Base-by-base conservation (phyloP, 202 grass and related monocot genomes). In the Carex sylvatica region DNA sequence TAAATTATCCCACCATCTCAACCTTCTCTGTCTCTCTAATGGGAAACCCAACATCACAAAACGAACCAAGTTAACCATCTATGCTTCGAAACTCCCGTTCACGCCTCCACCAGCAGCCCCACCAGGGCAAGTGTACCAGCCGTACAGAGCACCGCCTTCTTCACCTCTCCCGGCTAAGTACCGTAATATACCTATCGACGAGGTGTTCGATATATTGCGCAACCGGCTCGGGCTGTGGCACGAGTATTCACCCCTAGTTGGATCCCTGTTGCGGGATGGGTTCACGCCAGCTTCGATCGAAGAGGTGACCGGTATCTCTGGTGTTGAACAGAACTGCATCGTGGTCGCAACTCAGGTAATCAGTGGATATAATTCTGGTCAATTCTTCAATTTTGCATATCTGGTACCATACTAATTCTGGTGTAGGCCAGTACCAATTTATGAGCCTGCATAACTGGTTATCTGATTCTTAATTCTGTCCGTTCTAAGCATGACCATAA, bases 281-380 rank as follows among this genome's bases (percentile, higher is more conserved):
- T 95, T 98, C 89, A 90, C 86, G 0, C 91, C 95, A 6, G 40
- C 92, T 40, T 95, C 95, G 64, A 92, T 98, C 73, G 89, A 98
- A 87, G 95, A 98, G 56, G 76, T 74, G 44, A 95, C 89, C 0
- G 86, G 89, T 62, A 91, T 98, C 72, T 52, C 87, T 10, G 86
- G 91, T 79, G 89, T 93, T 60, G 92, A 98, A 81, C 92, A 98
- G 81, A 98, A 98, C 81, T 6, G 83, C 84, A 68, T 95, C 36
- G 61, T 93, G 20, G 88, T 98, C 14, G 96, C 80, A 6, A n/a
- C 76, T 35, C 91, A 98, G 83, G 80, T 82, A 56, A 53, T 36
- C 49, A 13, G 9, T 55, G 24, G 44, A 82, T 82, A 55, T 35
- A 13, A 54, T 82, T 69, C n/a, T 65, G 35, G 65, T 47, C 6